Evolutionary conservation across 2,329 filamentous ascomycete genomes (phyloP), one percentile per base, ranked within the genome.

Genomic region (Pleomassaria siparia): DNA sequence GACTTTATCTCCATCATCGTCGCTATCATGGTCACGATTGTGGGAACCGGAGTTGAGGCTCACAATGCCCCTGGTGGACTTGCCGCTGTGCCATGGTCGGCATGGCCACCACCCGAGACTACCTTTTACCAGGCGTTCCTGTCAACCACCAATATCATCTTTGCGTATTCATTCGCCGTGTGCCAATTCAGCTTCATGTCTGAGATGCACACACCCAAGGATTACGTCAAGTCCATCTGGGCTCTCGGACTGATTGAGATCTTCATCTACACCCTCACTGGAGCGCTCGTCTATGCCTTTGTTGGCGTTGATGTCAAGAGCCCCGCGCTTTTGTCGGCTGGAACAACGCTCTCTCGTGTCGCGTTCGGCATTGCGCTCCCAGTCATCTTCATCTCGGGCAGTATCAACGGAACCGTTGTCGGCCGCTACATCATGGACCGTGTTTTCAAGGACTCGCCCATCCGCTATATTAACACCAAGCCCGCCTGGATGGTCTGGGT

Each of bases 321-420:
- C 2, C 87, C 87, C 0, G 86, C 87, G 0, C 76, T 90, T 1
- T 80, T 85, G 3, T 87, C 85, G 0, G 81, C 85, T 4, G 76
- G 79, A 4, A 60, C 66, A 5, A 66, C 77, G 0, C 73, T 88
- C 39, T 77, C 81, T n/a, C 87, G 87, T 62, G 74, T 86, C 12
- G 86, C 87, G n/a, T 89, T 84, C 71, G 85, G 84, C 25, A 74
- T 89, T 47, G 86, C 86, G 0, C 76, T 86, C 3, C 85, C 86
- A 25, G 88, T 88, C 22, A 89, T 89, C 55, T 77, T 89, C 51
- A 84, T 90, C 47, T 84, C 85, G 0, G 86, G 86, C 45, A 83
- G 87, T 16, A 87, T 90, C 60, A 86, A 87, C 66, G 84, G 80
- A 21, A 83, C 87, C 51, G 82, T 89, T 2, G 83, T 84, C 8